Evolutionary conservation across 2,329 filamentous ascomycete genomes (phyloP), one percentile per base, ranked within the genome.

Genomic region (Colletotrichum cereale): DNA sequence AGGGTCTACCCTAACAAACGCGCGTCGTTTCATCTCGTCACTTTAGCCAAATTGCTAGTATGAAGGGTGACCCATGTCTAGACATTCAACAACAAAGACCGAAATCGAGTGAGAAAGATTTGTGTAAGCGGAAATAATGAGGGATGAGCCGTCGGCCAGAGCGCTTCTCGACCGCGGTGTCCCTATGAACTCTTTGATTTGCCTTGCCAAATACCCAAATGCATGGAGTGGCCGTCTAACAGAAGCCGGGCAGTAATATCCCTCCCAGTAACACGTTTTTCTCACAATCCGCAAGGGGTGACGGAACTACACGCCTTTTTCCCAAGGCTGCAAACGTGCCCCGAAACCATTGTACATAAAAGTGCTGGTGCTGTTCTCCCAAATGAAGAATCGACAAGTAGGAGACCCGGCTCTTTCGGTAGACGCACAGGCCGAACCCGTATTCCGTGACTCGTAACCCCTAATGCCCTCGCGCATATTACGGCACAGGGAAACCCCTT

Each of bases 311-410:
- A 50, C 40, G 52, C 40, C 53, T 47, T 40, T 31, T 61, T 29
- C 66, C 48, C 36, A 62, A 68, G 52, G 65, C 65, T 55, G 38
- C n/a, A 56, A 56, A 42, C 53, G 53, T 55, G 36, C 48, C 34
- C 60, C 66, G 61, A 64, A 40, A 69, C 60, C 69, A 55, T 69
- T 69, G 36, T 64, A 60, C 36, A 42, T 53, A 48, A 69, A 60
- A 60, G 38, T 65, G 69, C 29, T 60, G 66, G 69, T 72, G 60
- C 69, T 72, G 69, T 72, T 64, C 60, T 64, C 66, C 69, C 65
- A 53, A 44, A 26, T 18, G 29, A 65, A 71, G 68, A 61, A 64
- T 44, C 34, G 53, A 42, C 63, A 63, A 58, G 65, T 71, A 48
- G 66, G n/a, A 55, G 61, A 48, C 57, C 57, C 24, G 58, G 64